phyloP scores from a whole-genome alignment of 2,329 filamentous ascomycete genomes.

The Talaromyces sp. region DNA sequence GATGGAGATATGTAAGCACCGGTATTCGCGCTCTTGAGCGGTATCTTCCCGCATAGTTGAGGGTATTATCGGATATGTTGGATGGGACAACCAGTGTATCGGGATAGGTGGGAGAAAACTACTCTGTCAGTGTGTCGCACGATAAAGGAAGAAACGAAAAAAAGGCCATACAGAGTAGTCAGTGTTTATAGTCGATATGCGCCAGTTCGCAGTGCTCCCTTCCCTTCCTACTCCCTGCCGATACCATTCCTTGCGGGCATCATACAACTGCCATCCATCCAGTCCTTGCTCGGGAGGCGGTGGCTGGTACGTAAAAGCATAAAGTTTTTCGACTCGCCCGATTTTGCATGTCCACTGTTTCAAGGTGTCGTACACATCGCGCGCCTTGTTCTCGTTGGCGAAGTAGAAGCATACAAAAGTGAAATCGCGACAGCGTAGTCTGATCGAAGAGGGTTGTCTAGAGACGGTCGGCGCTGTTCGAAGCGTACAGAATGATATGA shows the following conservation, averaged over 20 bases:
- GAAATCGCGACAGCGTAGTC: constrained; percentile 88
- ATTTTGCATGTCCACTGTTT: constrained; percentile 76
- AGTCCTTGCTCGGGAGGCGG: constrained; percentile 69
- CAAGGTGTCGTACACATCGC: constrained; percentile 85
- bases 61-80: constrained; percentile 90
- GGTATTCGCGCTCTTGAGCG: constrained; percentile 87
- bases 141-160: constrained; percentile 20
- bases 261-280: constrained; percentile 81
- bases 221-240: constrained; percentile 85
- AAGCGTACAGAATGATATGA: constrained; percentile 78
- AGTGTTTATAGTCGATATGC: constrained; percentile 82
- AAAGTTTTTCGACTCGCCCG: constrained; percentile 80
- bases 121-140: constrained; percentile 8
- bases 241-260: constrained; percentile 79
- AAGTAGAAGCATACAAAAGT: constrained; percentile 93
- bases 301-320: constrained; percentile 83
- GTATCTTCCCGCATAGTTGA: constrained; percentile 89
- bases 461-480: constrained; percentile 69
- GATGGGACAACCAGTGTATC: constrained; percentile 79
- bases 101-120: constrained; percentile 91
- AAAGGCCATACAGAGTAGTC: constrained; percentile 64
- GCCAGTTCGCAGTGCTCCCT: constrained; percentile 76
- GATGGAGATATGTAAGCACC: constrained; percentile 89
- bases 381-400: constrained; percentile 67
- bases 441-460: constrained; percentile 74